phyloP scores from a whole-genome alignment of 164 flowering plant genomes.

The Santalum album region DNA sequence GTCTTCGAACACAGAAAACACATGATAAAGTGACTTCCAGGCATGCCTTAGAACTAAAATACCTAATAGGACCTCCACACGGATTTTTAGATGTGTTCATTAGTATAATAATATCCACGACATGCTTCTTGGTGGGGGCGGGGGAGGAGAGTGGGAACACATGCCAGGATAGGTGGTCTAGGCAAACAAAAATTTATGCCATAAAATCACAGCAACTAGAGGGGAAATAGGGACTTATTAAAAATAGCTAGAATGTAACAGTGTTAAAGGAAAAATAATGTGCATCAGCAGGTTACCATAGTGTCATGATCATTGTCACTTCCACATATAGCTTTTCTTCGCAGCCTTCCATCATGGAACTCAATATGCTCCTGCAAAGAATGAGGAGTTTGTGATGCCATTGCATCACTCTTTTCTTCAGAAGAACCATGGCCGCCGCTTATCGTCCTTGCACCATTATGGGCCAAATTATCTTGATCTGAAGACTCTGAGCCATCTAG shows the following conservation, averaged over 20 bases:
- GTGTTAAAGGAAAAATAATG: background rate
- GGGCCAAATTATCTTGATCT: constrained; percentile 19
- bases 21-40: no score
- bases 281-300: constrained; percentile 19
- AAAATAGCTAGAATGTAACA: background rate
- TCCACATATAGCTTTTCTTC: constrained; percentile 68
- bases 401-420: constrained; percentile 20
- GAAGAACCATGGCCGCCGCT: constrained; percentile 15
- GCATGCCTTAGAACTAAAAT: no score
- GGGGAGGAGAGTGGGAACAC: no score
- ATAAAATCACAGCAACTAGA: no score
- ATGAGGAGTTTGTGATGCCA: constrained; percentile 9
- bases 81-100: no score
- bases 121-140: no score
- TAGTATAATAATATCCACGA: no score
- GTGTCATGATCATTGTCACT: constrained; percentile 28
- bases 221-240: background rate
- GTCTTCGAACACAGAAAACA: no score
- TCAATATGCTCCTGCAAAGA: constrained; percentile 44
- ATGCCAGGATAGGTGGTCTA: no score
- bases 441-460: constrained; percentile 8
- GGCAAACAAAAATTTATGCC: no score
- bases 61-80: no score
- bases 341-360: constrained; percentile 57
- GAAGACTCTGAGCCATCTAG: constrained; percentile 27